phyloP scores from a whole-genome alignment of 2,329 filamentous ascomycete species.

The Phialemonium atrogriseum region DNA sequence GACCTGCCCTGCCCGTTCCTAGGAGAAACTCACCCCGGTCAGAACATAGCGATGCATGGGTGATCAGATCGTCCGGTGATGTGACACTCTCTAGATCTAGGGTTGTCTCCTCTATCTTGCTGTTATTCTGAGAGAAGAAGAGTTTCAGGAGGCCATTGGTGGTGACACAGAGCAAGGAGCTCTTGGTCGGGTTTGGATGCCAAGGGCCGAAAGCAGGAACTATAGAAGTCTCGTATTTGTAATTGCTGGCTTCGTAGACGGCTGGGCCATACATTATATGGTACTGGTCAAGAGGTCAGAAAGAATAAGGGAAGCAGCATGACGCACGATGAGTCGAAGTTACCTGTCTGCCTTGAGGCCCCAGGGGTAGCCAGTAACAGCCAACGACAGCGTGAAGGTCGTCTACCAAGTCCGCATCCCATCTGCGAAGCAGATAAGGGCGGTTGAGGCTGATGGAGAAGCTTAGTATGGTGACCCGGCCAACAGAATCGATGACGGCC shows the following conservation, averaged over 20 bases:
- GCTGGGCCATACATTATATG: conserved; percentile 52
- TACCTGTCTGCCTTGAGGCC: conserved; percentile 35
- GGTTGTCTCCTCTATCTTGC: conserved; percentile 61
- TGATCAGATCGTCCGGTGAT: conserved; percentile 66
- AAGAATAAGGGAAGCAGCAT: background rate
- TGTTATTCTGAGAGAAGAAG: conserved; percentile 68
- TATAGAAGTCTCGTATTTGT: conserved; percentile 61
- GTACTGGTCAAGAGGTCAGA: conserved; percentile 24
- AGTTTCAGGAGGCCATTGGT: conserved; percentile 66
- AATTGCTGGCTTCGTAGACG: conserved; percentile 52
- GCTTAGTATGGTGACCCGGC: conserved; percentile 66
- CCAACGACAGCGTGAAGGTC: conserved; percentile 75
- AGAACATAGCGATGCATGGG: conserved; percentile 67
- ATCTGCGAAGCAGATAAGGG: conserved; percentile 52
- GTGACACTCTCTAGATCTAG: conserved; percentile 68
- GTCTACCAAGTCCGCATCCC: conserved; percentile 60
- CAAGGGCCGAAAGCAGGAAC: conserved; percentile 61
- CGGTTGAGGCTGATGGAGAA: conserved; percentile 68
- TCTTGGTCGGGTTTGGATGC: conserved; percentile 63
- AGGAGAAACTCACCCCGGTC: conserved; percentile 64
- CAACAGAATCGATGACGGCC: conserved; percentile 72
- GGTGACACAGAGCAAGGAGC: conserved; percentile 70
- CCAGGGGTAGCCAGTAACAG: conserved; percentile 72
- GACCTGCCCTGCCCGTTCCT: background rate
- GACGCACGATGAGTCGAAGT: background rate